A percentile compares a stretch with the other conserved stretches of the same genome.
phyloP scores from a whole-genome alignment of 805 yeast genomes.

The Hyphopichia homilentoma region DNA sequence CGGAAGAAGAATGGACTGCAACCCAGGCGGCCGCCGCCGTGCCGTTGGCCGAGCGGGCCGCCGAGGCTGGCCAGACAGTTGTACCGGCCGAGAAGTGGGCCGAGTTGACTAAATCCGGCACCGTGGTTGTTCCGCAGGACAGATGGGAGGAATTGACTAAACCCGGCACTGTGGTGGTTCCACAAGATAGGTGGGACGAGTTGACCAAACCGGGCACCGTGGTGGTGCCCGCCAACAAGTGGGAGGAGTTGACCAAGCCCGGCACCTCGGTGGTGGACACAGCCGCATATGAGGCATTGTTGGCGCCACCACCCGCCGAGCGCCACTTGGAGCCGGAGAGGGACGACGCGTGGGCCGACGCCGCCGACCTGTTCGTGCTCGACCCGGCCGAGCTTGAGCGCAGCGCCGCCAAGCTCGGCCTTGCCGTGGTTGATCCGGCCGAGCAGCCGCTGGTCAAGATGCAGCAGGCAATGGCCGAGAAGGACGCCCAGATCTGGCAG shows the following conservation, averaged over 20 bases:
- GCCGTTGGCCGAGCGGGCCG: slow-evolving; percentile 2
- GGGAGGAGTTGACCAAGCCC: slow-evolving; percentile 4
- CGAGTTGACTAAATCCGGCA: slow-evolving; percentile 4
- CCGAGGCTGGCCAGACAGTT: slow-evolving; percentile 5
- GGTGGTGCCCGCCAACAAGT: background rate
- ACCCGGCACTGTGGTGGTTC: background rate
- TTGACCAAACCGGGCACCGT: slow-evolving; percentile 3
- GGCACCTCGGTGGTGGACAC: background rate
- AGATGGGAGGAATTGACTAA: slow-evolving; percentile 3
- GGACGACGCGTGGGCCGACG: slow-evolving; percentile 20
- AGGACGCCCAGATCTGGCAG: slow-evolving; percentile 25
- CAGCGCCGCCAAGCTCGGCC: slow-evolving; percentile 22
- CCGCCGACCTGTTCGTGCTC: slow-evolving; percentile 26
- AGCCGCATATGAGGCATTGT: background rate
- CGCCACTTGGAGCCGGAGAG: no score
- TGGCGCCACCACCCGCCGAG: no score
- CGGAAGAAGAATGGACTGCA: slow-evolving; percentile 19
- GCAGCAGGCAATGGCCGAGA: slow-evolving; percentile 25
- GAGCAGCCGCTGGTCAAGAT: slow-evolving; percentile 18
- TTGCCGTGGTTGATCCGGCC: slow-evolving; percentile 23
- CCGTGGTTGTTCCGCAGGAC: background rate
- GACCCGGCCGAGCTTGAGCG: slow-evolving; percentile 22
- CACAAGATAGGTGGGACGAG: background rate
- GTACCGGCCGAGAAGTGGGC: slow-evolving; percentile 11
- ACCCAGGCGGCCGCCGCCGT: background rate